These are phyloP conservation scores for Alternaria viburni DNA, from an alignment of 2,329 filamentous ascomycete genomes.

Conservation along the genomic window DNA sequence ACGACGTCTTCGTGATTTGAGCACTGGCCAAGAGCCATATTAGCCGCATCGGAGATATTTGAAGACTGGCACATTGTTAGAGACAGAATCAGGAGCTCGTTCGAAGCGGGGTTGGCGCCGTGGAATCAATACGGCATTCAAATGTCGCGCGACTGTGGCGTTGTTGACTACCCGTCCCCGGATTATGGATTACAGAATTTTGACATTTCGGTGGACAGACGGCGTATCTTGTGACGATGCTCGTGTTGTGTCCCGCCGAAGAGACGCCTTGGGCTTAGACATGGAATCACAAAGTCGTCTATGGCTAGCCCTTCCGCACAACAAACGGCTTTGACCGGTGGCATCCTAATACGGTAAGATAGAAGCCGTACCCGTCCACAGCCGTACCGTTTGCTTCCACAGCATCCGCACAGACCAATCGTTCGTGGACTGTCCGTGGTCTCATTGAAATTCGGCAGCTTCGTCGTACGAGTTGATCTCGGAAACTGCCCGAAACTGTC, in stretches of 20 bases:
- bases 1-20: conserved; percentile 23
- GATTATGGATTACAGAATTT: conserved; percentile 26
- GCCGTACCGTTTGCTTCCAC: conserved; percentile 32
- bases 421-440: conserved; percentile 39
- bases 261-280: conserved; percentile 20
- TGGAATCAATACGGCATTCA: conserved; percentile 37
- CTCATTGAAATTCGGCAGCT: conserved; percentile 35
- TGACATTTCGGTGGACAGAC: conserved; percentile 27
- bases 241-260: conserved; percentile 33
- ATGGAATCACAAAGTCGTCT: conserved; percentile 24
- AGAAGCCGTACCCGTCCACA: conserved; percentile 17
- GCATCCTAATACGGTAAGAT: conserved; percentile 27
- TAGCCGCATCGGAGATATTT: conserved; percentile 10
- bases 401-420: conserved; percentile 41
- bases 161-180: conserved; percentile 32
- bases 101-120: conserved; percentile 21
- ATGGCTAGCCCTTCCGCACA: conserved; percentile 21
- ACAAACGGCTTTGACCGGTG: conserved; percentile 30
- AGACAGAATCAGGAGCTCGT: conserved; percentile 19
- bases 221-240: conserved; percentile 35
- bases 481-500: conserved; percentile 27
- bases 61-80: conserved; percentile 13
- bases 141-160: conserved; percentile 47
- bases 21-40: conserved; percentile 23
- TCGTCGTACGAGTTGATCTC: conserved; percentile 31